Evolutionary conservation across 306 rosid species (phyloP).

Genomic region (Inga laurina): DNA sequence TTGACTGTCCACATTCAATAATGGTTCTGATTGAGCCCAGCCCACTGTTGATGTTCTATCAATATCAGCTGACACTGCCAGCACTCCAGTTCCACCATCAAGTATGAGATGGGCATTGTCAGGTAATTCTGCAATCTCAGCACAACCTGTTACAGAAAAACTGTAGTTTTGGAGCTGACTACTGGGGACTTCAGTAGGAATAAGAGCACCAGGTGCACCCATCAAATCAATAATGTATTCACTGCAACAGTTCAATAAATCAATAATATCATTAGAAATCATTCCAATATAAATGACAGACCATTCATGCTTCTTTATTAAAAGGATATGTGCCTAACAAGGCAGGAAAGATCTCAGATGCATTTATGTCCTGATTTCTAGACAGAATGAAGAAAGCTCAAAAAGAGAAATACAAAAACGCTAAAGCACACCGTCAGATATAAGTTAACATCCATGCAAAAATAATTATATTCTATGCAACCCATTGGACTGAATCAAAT

Average conservation of each 20-base stretch:
- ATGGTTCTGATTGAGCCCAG: constrained; percentile 42
- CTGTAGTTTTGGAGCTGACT: constrained; percentile 51
- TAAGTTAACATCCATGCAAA: background rate
- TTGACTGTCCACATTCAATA: constrained; percentile 29
- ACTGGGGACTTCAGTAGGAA: constrained; percentile 69
- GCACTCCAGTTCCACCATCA: constrained; percentile 35
- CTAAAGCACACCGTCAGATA: background rate
- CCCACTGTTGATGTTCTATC: constrained; percentile 37
- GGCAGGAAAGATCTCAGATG: background rate
- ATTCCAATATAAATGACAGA: constrained; percentile 2
- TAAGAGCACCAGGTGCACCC: constrained; percentile 85
- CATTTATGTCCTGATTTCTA: background rate
- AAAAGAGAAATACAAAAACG: background rate
- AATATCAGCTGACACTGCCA: constrained; percentile 29
- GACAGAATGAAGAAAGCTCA: background rate
- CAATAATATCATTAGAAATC: constrained; percentile 20
- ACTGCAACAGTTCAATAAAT: constrained; percentile 49
- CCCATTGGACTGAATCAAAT: background rate
- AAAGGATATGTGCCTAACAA: background rate
- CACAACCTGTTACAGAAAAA: constrained; percentile 53
- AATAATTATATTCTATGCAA: background rate
- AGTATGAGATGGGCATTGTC: constrained; percentile 27
- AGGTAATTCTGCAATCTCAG: constrained; percentile 49
- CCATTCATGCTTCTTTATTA: background rate
- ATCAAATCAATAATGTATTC: constrained; percentile 75